phyloP scores from a whole-genome alignment of 2,329 filamentous ascomycete genomes.

The Furcasterigmium sp. region DNA sequence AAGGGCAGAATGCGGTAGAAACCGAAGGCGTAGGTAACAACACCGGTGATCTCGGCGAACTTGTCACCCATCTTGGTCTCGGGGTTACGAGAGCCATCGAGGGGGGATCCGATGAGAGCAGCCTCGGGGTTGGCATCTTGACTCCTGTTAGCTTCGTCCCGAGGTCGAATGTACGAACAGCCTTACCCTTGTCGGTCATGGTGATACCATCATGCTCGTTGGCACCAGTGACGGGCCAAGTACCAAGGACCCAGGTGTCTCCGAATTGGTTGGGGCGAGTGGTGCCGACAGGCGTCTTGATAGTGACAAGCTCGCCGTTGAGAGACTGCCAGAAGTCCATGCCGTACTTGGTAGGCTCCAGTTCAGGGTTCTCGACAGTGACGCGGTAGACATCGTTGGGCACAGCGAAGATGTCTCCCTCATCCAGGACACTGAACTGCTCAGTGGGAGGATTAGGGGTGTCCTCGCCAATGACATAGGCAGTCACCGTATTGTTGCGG shows the following conservation, averaged over 20 bases:
- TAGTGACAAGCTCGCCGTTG: slow-evolving; percentile 60
- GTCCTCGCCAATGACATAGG: slow-evolving; percentile 56
- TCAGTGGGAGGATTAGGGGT: slow-evolving; percentile 53
- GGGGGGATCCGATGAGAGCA: slow-evolving; percentile 58
- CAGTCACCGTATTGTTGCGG: slow-evolving; percentile 45
- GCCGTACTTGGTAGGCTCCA: slow-evolving; percentile 57
- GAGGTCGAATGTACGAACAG: background rate
- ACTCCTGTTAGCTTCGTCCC: slow-evolving; percentile 4
- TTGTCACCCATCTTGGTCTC: slow-evolving; percentile 60
- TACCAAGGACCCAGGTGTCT: slow-evolving; percentile 64
- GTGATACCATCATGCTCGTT: slow-evolving; percentile 63
- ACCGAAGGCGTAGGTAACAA: slow-evolving; percentile 60
- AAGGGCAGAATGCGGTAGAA: slow-evolving; percentile 65
- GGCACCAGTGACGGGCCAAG: slow-evolving; percentile 57
- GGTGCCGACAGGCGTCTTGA: slow-evolving; percentile 51
- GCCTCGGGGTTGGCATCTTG: slow-evolving; percentile 64
- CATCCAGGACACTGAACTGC: slow-evolving; percentile 57
- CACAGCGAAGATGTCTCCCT: slow-evolving; percentile 58
- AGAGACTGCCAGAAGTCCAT: slow-evolving; percentile 72
- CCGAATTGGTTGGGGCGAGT: slow-evolving; percentile 58
- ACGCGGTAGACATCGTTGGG: slow-evolving; percentile 58
- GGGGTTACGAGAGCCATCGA: slow-evolving; percentile 60
- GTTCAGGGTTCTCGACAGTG: slow-evolving; percentile 52
- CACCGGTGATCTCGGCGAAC: slow-evolving; percentile 62
- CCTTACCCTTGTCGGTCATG: slow-evolving; percentile 46